Conservation (phyloP, 768 basidiomycete species). For the Tulasnella sp. region DNA sequence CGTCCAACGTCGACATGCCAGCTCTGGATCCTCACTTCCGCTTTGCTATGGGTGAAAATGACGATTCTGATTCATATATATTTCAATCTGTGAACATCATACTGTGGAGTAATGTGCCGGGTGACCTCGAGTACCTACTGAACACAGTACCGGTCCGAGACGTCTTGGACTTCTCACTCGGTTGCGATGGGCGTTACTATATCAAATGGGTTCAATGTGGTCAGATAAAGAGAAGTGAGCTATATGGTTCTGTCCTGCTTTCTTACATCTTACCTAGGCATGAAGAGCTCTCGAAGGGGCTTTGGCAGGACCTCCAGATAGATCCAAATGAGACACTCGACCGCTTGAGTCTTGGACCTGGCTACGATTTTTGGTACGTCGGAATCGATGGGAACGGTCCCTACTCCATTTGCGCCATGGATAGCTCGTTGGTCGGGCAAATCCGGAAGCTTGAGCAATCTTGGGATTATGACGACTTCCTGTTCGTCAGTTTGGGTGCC, state of each 20-base stretch:
- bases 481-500: too few relatives aligned
- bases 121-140: background rate
- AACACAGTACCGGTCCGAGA: background rate
- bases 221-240: background rate
- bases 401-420: background rate
- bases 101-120: background rate
- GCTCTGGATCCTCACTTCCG: background rate
- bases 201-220: background rate
- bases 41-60: conserved; percentile 10
- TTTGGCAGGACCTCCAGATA: conserved; percentile 2
- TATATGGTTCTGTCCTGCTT: background rate
- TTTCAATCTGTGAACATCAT: background rate
- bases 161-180: conserved; percentile 7
- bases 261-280: background rate
- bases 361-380: background rate
- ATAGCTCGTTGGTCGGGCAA: background rate
- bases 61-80: background rate
- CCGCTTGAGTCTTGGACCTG: background rate
- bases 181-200: background rate
- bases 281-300: conserved; percentile 7
- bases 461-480: too few relatives aligned
- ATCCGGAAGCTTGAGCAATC: too few relatives aligned
- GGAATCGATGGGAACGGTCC: background rate
- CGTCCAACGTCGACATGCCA: background rate
- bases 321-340: conserved; percentile 3